A percentile compares a stretch with the other conserved stretches of the same genome.
phyloP scores from a whole-genome alignment of 257 asterid genomes.

The Ophiorrhiza pumila region DNA sequence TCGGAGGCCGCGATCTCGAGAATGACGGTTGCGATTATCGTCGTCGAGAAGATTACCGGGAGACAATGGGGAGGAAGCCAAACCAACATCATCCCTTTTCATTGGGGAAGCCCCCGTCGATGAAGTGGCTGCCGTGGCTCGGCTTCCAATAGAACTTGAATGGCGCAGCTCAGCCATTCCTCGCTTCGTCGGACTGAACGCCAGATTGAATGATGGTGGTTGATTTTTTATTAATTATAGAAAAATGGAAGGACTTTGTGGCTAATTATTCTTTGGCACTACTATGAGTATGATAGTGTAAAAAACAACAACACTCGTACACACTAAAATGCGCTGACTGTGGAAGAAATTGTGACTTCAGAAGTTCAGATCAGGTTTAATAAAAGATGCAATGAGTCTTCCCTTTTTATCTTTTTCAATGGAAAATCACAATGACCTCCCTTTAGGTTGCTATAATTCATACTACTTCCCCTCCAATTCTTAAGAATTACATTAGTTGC shows the following conservation, averaged over 20 bases:
- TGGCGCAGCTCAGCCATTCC: constrained; percentile 99
- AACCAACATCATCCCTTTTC: constrained; percentile 34
- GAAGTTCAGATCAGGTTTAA: constrained; percentile 11
- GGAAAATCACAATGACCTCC: constrained; percentile 1
- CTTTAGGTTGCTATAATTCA: not conserved
- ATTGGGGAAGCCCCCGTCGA: constrained; percentile 56
- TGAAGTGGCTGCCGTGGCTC: constrained; percentile 51
- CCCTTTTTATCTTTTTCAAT: not conserved
- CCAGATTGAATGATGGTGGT: constrained; percentile 47
- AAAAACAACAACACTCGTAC: no score
- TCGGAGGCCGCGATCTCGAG: constrained; percentile 75
- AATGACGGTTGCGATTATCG: constrained; percentile 63
- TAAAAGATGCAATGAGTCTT: not conserved
- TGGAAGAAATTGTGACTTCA: constrained; percentile 2
- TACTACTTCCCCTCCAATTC: not conserved
- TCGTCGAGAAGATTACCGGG: constrained; percentile 32
- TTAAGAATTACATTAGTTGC: not conserved
- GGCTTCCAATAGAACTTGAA: constrained; percentile 79
- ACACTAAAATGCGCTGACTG: constrained; percentile 14
- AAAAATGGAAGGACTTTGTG: not conserved
- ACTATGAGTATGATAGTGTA: no score
- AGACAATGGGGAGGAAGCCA: constrained; percentile 32
- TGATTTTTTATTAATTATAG: not conserved
- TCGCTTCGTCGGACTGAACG: constrained; percentile 95
- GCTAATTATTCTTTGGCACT: not conserved